phyloP scores from a whole-genome alignment of 2,329 filamentous ascomycete genomes.

The Colletotrichum abscissum region DNA sequence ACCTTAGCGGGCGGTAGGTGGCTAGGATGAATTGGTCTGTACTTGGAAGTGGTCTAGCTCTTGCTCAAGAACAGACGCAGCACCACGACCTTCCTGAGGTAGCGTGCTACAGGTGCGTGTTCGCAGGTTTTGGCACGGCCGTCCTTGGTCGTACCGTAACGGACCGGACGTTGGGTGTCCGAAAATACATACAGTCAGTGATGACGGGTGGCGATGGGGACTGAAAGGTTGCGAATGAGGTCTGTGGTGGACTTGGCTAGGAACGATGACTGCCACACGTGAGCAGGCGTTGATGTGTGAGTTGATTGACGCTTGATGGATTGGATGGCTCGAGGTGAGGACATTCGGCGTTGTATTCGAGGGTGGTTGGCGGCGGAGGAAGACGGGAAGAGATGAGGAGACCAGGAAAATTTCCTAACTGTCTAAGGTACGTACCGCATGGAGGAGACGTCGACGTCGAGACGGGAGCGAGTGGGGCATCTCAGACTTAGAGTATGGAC shows the following conservation, averaged over 20 bases:
- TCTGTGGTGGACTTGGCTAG: neutral
- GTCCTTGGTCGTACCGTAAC: neutral
- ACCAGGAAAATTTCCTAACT: no score
- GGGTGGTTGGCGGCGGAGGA: neutral
- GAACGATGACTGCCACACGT: neutral
- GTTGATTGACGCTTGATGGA: neutral
- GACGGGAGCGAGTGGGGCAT: neutral
- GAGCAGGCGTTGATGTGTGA: neutral
- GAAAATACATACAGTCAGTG: neutral
- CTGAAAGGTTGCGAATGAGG: neutral
- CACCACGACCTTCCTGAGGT: neutral
- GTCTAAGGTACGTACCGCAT: no score
- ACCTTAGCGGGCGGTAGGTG: constrained; percentile 16
- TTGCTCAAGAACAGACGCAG: neutral
- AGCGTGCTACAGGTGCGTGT: constrained; percentile 13
- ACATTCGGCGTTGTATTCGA: neutral
- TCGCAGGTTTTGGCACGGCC: neutral
- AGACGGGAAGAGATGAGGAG: neutral
- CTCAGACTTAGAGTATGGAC: no score
- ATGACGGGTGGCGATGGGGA: neutral
- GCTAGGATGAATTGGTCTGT: neutral
- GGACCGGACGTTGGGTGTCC: neutral
- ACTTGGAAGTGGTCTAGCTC: neutral
- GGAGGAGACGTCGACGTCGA: neutral
- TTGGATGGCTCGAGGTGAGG: neutral